Base-by-base conservation (phyloP, 768 basidiomycete species). In the Chalciporus chontae region DNA sequence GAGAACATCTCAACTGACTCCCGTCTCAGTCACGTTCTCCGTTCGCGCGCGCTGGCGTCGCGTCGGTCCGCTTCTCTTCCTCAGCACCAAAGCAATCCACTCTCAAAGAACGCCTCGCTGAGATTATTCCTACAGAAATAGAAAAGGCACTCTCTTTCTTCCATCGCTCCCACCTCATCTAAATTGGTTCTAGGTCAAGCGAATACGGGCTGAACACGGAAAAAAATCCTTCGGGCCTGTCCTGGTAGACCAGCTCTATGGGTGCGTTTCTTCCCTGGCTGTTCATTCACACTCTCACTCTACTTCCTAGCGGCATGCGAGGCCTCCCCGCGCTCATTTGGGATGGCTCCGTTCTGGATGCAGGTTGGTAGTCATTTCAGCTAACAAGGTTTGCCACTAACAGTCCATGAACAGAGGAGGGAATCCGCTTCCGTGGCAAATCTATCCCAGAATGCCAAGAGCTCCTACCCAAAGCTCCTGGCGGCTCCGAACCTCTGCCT, bases 301-400 rank as follows among this genome's bases (percentile, higher is more conserved):
- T 15, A 26, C 9, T 53, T 47, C 57, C 1, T 53, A 92, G 89
- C 59, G 90, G 90, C 47, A 90, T 92, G 88, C 77, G 89, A 54
- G 87, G 90, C 54, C 79, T 91, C 42, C 90, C 94, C 57, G 94
- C 93, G 46, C 83, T 98, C 59, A 92, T 98, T 60, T 98, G 95
- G 95, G 95, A 98, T 57, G 95, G 90, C 53, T 98, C 95, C 48
- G 95, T 98, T 52, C 84, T 98, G 55, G 95, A 97, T 67, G 82
- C 95, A 47, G 87, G 90, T 87, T 31, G 11, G 46, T 21, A 50
- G 80, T 69, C 8, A 40, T 41, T 7, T 9, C 27, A 14, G 47
- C 31, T 8, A 8, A 29, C 23, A 18, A n/a, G 15, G 15, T 8
- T 32, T 4, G 8, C 19, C 13, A 17, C 37, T 43, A 4, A 51